Evolutionary conservation across 2,329 filamentous ascomycete species (phyloP).

Genomic region (Pestalotiopsis sp.): DNA sequence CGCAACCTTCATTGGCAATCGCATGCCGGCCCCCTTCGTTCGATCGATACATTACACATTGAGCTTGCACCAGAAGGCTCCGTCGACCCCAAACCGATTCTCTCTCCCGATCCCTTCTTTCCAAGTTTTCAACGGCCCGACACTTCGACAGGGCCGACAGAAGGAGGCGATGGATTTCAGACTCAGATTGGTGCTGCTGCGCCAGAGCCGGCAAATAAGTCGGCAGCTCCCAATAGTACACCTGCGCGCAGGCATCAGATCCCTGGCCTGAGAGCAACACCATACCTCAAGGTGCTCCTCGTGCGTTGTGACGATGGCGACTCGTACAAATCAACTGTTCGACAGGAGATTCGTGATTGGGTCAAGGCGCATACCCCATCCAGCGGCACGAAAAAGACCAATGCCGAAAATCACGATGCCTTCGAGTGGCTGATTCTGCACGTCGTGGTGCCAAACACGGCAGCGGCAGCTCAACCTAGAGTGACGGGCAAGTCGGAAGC

Average conservation of each 20-base stretch:
- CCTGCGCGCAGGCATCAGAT: conserved; percentile 84
- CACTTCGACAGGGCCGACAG: conserved; percentile 34
- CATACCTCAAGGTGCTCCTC: conserved; percentile 89
- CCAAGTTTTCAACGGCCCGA: conserved; percentile 32
- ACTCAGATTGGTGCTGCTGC: conserved; percentile 46
- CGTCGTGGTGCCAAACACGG: conserved; percentile 85
- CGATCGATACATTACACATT: conserved; percentile 90
- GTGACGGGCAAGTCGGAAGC: conserved; percentile 54
- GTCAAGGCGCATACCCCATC: conserved; percentile 74
- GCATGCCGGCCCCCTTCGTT: conserved; percentile 84
- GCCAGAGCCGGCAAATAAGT: conserved; percentile 36
- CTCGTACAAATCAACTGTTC: conserved; percentile 79
- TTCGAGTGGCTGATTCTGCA: conserved; percentile 96
- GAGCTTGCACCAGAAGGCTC: conserved; percentile 72
- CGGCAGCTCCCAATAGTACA: conserved; percentile 34
- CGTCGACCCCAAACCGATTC: conserved; percentile 43
- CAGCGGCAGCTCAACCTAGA: conserved; percentile 77
- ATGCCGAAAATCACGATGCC: conserved; percentile 91
- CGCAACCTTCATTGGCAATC: conserved; percentile 98
- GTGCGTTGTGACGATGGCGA: conserved; percentile 96
- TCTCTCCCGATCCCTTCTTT: conserved; percentile 37
- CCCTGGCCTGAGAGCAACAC: conserved; percentile 86
- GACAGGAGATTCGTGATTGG: conserved; percentile 86
- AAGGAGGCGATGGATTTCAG: conserved; percentile 67
- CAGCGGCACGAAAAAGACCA: conserved; percentile 60